Evolutionary conservation across 192 early-diverging fungal species (phyloP), one percentile per base, ranked within the genome.

Genomic region (Borealophlyctis nickersoniae): DNA sequence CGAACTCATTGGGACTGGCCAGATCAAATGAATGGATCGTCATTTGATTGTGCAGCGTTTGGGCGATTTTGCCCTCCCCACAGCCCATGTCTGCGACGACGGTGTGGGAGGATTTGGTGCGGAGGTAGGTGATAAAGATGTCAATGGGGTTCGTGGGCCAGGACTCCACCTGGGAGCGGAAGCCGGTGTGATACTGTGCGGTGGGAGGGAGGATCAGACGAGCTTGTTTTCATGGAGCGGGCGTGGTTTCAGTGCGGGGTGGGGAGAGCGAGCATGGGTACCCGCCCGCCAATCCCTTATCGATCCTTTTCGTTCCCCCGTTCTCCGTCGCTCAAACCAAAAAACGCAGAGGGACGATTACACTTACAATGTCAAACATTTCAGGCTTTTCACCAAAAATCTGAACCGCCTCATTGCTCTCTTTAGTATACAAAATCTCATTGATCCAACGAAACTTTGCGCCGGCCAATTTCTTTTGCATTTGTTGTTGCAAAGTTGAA

Each of bases 101-200:
- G 2, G 76, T 80, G 29, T 68, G 66, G 61, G 76, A 74, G 49
- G 84, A 73, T 50, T 76, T 69, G 19, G 68, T 55, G 7, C 69
- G 69, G 24, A 98, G 70, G 56, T 89, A 72, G 1, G 76, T 62
- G 62, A 95, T 88, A 62, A 92, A 87, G 4, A 90, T 69, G 66
- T 98, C 91, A 1, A 98, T 88, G 0, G 96, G 96, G 69, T 99
- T 99, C 24, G 78, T 78, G 0, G 95, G 95, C 96, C 96, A 99
- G 23, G 79, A 75, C 63, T 92, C 85, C 11, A 93, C 94, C 67
- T 94, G 95, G 16, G 87, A 81, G 7, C 90, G 82, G 83, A 98
- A 99, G 0, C 96, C 96, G 62, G 85, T 79, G 72, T 99, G 96
- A 65, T 99, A 99, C 78, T 87, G 50, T 2, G 29, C 31, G 35